Evolutionary conservation across 495 filamentous ascomycete genomes (phyloP).

Genomic region (Hypoxylon intermedium): DNA sequence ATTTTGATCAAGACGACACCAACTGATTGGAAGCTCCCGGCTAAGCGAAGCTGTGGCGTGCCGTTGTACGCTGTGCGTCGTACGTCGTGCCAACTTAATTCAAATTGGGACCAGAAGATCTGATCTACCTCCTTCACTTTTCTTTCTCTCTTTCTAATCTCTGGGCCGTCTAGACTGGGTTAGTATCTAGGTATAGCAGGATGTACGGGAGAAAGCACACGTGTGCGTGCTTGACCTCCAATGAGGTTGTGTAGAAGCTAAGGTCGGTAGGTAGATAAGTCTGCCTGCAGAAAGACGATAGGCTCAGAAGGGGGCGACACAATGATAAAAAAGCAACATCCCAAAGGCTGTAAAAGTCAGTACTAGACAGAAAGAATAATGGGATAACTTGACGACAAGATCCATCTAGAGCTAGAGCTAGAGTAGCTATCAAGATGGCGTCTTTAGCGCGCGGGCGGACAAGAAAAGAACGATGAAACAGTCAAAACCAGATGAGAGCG

Average conservation of each 20-base stretch:
- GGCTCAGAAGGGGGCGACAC: conserved; percentile 6
- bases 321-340: conserved; percentile 18
- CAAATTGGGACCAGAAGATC: conserved; percentile 18
- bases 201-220: neutral
- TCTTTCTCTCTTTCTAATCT: neutral
- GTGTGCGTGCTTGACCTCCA: neutral
- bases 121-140: conserved; percentile 11
- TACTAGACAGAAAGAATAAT: too few species aligned
- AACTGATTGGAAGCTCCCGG: conserved; percentile 37
- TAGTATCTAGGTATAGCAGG: conserved; percentile 2
- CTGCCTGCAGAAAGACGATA: neutral
- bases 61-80: conserved; percentile 23
- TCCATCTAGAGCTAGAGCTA: conserved; percentile 7
- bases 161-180: conserved; percentile 12
- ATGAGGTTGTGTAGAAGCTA: neutral
- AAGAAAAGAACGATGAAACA: conserved; percentile 1
- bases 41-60: conserved; percentile 35
- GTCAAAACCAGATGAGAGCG: neutral
- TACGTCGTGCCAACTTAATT: conserved; percentile 13
- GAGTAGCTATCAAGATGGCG: neutral
- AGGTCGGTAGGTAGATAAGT: neutral
- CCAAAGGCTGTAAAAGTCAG: too few species aligned
- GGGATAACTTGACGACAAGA: neutral
- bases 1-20: conserved; percentile 25
- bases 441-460: neutral